Evolutionary conservation across 306 rosid genomes (phyloP).

Genomic region (Cucumis melo): DNA sequence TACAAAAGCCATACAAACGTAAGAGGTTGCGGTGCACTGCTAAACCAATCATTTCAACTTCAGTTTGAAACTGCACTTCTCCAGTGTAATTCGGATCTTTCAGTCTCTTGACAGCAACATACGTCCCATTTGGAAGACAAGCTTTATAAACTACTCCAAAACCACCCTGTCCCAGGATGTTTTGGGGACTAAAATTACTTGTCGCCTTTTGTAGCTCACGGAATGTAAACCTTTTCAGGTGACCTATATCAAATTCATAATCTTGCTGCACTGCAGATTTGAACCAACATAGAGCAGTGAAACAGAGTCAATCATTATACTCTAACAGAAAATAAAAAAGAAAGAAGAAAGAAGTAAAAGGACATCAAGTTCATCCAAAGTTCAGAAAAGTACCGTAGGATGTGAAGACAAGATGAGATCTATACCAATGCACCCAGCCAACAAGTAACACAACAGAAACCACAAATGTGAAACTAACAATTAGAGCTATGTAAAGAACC

Average conservation of each 20-base stretch:
- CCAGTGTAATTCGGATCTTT: constrained; percentile 93
- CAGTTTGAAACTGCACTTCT: constrained; percentile 97
- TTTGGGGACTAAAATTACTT: constrained; percentile 60
- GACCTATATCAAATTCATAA: constrained; percentile 71
- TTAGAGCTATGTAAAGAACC: constrained; percentile 59
- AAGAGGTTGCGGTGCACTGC: constrained; percentile 90
- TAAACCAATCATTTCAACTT: constrained; percentile 96
- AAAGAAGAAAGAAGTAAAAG: background rate
- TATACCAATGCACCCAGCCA: constrained; percentile 66
- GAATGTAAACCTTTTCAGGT: constrained; percentile 72
- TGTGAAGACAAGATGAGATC: constrained; percentile 52
- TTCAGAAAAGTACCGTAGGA: constrained; percentile 64
- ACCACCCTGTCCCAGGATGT: constrained; percentile 88
- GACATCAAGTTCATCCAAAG: constrained; percentile 2
- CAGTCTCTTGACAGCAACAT: constrained; percentile 87
- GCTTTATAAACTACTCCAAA: constrained; percentile 93
- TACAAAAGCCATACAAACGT: constrained; percentile 74
- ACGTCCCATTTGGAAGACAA: constrained; percentile 64
- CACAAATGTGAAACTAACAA: constrained; percentile 60
- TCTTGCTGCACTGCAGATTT: constrained; percentile 79
- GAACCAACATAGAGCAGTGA: background rate
- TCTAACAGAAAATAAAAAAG: background rate
- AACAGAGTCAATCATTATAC: background rate
- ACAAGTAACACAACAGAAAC: constrained; percentile 52
- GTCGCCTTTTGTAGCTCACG: constrained; percentile 86